Percentiles rank a stretch among this genome's conserved stretches.
phyloP scores from a whole-genome alignment of 1,284 basidiomycete genomes.

The Athelia sp. region DNA sequence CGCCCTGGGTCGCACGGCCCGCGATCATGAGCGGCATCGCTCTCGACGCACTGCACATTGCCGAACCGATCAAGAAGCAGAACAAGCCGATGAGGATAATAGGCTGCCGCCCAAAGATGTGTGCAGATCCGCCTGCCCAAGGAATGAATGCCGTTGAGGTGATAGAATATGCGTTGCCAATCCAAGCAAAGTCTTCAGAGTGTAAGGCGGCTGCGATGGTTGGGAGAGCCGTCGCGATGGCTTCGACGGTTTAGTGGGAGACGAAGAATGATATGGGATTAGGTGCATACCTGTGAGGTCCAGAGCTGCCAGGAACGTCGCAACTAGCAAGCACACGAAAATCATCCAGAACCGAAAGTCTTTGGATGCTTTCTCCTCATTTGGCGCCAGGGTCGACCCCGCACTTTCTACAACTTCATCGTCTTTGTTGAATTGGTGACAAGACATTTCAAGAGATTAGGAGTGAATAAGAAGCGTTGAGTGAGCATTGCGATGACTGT shows the following conservation, averaged over 20 bases:
- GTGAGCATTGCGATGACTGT: no score
- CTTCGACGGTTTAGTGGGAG: constrained; percentile 3
- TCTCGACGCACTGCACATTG: constrained; percentile 27
- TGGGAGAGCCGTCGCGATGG: constrained; percentile 27
- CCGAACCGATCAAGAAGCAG: constrained; percentile 29
- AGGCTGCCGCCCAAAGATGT: constrained; percentile 30
- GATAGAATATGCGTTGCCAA: constrained; percentile 30
- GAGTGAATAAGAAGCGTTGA: no score
- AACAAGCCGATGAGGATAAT: constrained; percentile 23
- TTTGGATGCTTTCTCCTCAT: neutral
- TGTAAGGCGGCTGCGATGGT: constrained; percentile 15
- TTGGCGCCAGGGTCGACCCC: no score
- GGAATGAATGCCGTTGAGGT: constrained; percentile 29
- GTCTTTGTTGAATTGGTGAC: no score
- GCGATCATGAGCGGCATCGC: constrained; percentile 25
- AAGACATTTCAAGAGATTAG: no score
- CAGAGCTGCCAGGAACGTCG: neutral
- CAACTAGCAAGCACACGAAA: neutral
- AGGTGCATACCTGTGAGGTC: neutral
- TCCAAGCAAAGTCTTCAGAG: constrained; percentile 24
- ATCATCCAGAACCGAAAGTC: neutral
- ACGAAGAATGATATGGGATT: neutral
- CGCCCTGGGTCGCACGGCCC: constrained; percentile 28
- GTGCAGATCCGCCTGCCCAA: constrained; percentile 23
- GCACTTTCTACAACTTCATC: no score